phyloP scores from a whole-genome alignment of 139 green algal genomes.

The Limnomonas spitsbergensis region DNA sequence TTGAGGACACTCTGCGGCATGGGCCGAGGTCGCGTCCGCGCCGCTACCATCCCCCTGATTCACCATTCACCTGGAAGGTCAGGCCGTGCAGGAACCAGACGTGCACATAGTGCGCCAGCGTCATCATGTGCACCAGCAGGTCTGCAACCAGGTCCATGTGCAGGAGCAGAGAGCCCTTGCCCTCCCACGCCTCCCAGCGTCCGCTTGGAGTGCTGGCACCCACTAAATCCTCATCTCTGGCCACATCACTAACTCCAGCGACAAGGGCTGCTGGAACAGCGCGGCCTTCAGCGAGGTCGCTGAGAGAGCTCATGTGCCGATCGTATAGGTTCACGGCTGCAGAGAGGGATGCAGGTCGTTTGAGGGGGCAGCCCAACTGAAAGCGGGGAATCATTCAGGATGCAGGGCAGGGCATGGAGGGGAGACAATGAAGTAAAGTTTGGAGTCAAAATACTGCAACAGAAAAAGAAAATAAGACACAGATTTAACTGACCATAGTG shows the following conservation, averaged over 20 bases:
- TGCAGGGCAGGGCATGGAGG: too few relatives aligned
- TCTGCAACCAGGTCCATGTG: constrained; percentile 37
- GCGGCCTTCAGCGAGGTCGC: neutral
- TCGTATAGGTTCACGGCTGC: neutral
- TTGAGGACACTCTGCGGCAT: too few relatives aligned
- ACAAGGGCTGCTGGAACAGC: neutral
- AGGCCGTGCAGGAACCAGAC: constrained; percentile 51
- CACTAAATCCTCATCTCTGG: neutral
- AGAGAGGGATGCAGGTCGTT: neutral
- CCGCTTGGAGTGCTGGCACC: neutral
- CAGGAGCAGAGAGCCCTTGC: neutral
- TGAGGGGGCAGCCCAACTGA: too few relatives aligned
- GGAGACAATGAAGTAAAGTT: too few relatives aligned
- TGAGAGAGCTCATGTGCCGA: neutral
- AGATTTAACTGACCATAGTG: constrained; percentile 8
- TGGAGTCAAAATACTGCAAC: too few relatives aligned
- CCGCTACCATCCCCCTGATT: too few relatives aligned
- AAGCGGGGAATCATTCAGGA: too few relatives aligned
- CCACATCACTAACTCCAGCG: neutral
- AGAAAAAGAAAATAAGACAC: neutral
- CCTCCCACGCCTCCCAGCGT: constrained; percentile 11
- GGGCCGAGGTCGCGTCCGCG: too few relatives aligned
- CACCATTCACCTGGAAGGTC: constrained; percentile 35
- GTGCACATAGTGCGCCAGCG: constrained; percentile 44
- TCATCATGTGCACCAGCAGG: constrained; percentile 36